Base-by-base conservation (phyloP, 345 rosid species). In the Cardamine resedifolia region DNA sequence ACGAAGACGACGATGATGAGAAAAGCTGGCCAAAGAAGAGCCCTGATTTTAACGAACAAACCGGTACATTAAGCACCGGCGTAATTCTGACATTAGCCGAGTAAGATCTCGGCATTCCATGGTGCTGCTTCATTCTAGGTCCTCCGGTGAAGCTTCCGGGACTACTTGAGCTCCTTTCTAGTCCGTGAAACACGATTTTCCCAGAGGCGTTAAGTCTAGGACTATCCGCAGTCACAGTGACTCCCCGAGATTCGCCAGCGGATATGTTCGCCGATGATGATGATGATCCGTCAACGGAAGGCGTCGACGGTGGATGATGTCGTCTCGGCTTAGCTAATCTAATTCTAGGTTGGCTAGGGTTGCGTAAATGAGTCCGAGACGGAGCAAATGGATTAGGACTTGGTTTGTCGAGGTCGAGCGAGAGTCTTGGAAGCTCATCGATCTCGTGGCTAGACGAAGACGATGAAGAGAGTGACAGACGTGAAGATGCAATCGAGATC, bases 191-290 rank as follows among this genome's bases (percentile, higher is more conserved):
- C 66, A 92, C 91, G 33, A 95, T 79, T 71, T 92, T 95, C 5
- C 99, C 99, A 0, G 96, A 95, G 0, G 99, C 88, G 58, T 95
- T 92, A 78, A 95, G 80, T 68, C 99, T 90, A 4, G 98, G 99
- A 48, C 97, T 90, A 76, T 95, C 97, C 19, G 85, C 90, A 0
- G 97, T 85, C 18, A 85, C 86, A 0, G 94, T 85, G 8, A 85
- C 86, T 14, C 89, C 94, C 49, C 89, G 77, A 1, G 83, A 59
- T 59, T 81, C 81, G 33, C 81, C 68, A 79, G 2, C 39, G 4
- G 27, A 58, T 15, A 60, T 79, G 72, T 19, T 85, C 55, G 51
- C 81, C 65, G 58, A 88, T 83, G 65, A 88, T 76, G 72, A 85
- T 76, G 24, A 78, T 83, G 23, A 55, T 69, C 50, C 90, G 66